Evolutionary conservation across 495 filamentous ascomycete genomes (phyloP), one percentile per base, ranked within the genome.

Genomic region (Pseudevernia furfuracea): DNA sequence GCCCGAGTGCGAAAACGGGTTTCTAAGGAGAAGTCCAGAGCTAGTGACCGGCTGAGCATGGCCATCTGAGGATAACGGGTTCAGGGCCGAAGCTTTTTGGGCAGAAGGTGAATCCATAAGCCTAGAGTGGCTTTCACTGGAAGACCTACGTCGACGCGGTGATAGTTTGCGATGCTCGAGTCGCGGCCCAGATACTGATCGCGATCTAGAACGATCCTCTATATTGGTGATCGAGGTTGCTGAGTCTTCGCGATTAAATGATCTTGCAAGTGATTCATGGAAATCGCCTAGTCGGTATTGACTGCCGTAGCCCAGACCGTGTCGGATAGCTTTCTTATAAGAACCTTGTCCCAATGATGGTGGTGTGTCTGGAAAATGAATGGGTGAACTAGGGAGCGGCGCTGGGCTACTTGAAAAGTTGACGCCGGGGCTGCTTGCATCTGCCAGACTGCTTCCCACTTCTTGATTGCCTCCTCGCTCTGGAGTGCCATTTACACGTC

Each of bases 391-490:
- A 15, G 36, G 3, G 38, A 61, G 41, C 12, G 34, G 36, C 12
- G 44, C 60, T 23, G 66, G 66, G 43, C 61, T 67, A 60, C 56
- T 64, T 23, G 57, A 52, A 9, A 67, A 32, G 25, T 37, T n/a
- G 25, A 28, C 58, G 32, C 69, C 70, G 21, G 70, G 74, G 48
- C 72, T 75, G 64, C 72, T 75, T 14, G 61, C 67, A 61, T 73
- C 69, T 23, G 74, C 75, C 2, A 73, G 58, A 66, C 72, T 76
- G 43, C 75, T 76, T 9, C 74, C 74, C n/a, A 67, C 70, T 60
- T 77, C 70, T 14, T 69, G 63, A 56, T 71, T 70, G 14, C 70
- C 71, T 53, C 66, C 74, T 38, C 72, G 72, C 15, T 66, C 65
- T 28, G 72, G 71, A 4, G 73, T 73, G 3, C 71, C 73, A 43